phyloP scores from a whole-genome alignment of 257 asterid species.

The Rubia yunnanensis region DNA sequence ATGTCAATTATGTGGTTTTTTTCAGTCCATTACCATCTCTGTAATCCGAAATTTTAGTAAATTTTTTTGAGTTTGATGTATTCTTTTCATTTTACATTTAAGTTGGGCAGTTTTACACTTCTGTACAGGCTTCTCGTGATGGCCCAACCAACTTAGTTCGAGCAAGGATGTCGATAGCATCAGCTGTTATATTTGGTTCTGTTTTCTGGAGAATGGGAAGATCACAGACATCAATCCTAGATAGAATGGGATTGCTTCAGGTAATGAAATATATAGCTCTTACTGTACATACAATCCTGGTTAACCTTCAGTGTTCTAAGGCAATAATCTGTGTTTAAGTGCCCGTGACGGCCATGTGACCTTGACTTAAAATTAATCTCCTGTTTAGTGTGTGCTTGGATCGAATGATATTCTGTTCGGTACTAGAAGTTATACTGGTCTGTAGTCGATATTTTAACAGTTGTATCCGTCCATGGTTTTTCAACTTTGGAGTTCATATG shows the following conservation, averaged over 20 bases:
- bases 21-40: neutral
- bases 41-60: neutral
- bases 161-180: slow-evolving; percentile 92
- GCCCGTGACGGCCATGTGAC: neutral
- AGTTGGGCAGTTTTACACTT: slow-evolving; percentile 14
- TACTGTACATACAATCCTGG: slow-evolving; percentile 7
- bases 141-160: slow-evolving; percentile 97
- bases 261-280: slow-evolving; percentile 23
- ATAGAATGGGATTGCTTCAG: slow-evolving; percentile 97
- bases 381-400: neutral
- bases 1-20: neutral
- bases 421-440: neutral
- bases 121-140: slow-evolving; percentile 82
- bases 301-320: slow-evolving; percentile 2
- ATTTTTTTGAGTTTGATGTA: slow-evolving; percentile 5
- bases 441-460: neutral
- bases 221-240: slow-evolving; percentile 93
- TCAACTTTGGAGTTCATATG: neutral
- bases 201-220: slow-evolving; percentile 98
- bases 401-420: neutral
- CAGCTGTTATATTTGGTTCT: slow-evolving; percentile 94
- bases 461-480: neutral
- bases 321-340: neutral
- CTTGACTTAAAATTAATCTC: neutral
- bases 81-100: slow-evolving; percentile 12